A percentile compares a stretch with the other conserved stretches of the same genome.
These are phyloP conservation scores for Exophiala mesophila DNA, from an alignment of 2,329 filamentous ascomycete species.

Conservation along the genomic window DNA sequence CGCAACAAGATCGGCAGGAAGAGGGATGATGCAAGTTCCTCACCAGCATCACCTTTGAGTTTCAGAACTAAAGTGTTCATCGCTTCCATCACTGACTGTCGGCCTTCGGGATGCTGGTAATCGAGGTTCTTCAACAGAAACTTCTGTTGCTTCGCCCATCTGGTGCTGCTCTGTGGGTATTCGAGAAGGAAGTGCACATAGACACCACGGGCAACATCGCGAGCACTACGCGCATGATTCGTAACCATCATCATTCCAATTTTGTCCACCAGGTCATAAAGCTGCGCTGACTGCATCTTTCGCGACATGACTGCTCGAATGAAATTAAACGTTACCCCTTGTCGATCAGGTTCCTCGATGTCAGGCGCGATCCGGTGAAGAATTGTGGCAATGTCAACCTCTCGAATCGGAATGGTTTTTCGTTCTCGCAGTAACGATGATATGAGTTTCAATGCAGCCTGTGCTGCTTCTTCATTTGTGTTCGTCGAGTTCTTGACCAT, in stretches of 20 bases:
- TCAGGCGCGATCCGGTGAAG: constrained; percentile 79
- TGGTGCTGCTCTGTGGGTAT: constrained; percentile 84
- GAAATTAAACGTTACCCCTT: constrained; percentile 93
- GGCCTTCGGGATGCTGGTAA: constrained; percentile 81
- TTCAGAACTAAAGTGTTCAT: constrained; percentile 82
- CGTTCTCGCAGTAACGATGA: constrained; percentile 80
- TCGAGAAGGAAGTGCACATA: constrained; percentile 94
- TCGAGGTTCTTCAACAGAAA: constrained; percentile 89
- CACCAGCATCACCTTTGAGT: constrained; percentile 72
- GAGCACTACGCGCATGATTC: constrained; percentile 82
- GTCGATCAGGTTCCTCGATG: constrained; percentile 84
- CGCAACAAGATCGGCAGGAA: constrained; percentile 84
- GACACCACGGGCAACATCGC: constrained; percentile 79
- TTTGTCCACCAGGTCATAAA: constrained; percentile 89
- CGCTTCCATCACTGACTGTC: constrained; percentile 89
- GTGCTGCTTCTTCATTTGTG: constrained; percentile 76
- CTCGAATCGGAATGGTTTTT: constrained; percentile 68
- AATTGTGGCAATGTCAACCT: constrained; percentile 75
- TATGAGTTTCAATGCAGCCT: constrained; percentile 83
- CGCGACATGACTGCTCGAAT: constrained; percentile 79
- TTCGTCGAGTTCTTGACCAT: constrained; percentile 70
- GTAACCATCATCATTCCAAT: constrained; percentile 91
- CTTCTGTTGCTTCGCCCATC: constrained; percentile 81
- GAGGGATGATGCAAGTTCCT: constrained; percentile 73
- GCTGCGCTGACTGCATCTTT: constrained; percentile 75